A percentile compares a stretch with the other conserved stretches of the same genome.
Conservation (phyloP, 1,284 basidiomycete genomes). For the Pyrrhoderma lamaoense region DNA sequence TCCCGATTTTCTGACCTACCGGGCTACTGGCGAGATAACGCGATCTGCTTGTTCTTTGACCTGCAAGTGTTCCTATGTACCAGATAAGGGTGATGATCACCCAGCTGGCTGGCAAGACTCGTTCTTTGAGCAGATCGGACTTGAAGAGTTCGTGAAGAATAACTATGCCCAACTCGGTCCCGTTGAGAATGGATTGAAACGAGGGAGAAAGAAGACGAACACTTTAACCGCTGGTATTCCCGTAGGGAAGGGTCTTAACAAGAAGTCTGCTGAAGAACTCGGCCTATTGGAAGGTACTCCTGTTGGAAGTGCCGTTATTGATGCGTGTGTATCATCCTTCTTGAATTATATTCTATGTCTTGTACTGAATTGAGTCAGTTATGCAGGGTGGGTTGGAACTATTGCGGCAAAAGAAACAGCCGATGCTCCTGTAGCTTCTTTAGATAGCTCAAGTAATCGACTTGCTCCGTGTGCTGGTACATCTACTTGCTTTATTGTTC, state of each 20-base stretch:
- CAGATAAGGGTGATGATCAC: slow-evolving; percentile 40
- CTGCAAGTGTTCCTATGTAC: slow-evolving; percentile 97
- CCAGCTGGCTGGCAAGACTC: slow-evolving; percentile 77
- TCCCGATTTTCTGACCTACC: slow-evolving; percentile 94
- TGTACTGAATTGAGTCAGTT: slow-evolving; percentile 38
- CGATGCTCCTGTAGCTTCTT: slow-evolving; percentile 38
- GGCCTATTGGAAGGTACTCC: slow-evolving; percentile 86
- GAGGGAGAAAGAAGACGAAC: slow-evolving; percentile 25
- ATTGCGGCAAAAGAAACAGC: slow-evolving; percentile 70
- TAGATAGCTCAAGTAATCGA: slow-evolving; percentile 74
- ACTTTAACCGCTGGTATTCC: slow-evolving; percentile 90
- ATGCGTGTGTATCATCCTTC: slow-evolving; percentile 57
- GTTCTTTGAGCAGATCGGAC: slow-evolving; percentile 81
- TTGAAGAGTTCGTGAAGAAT: slow-evolving; percentile 59
- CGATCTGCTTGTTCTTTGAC: slow-evolving; percentile 91
- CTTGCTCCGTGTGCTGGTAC: slow-evolving; percentile 94
- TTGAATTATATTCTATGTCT: neutral
- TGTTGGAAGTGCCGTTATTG: slow-evolving; percentile 92
- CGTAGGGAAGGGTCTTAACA: slow-evolving; percentile 79
- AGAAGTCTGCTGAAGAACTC: slow-evolving; percentile 75
- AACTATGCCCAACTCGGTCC: slow-evolving; percentile 79
- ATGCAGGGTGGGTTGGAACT: slow-evolving; percentile 98
- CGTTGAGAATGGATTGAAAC: slow-evolving; percentile 26
- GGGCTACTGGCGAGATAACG: slow-evolving; percentile 68
- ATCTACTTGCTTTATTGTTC: slow-evolving; percentile 78